These are phyloP conservation scores for Vitis vinifera DNA, from an alignment of 164 flowering plant species.

Conservation along the genomic window DNA sequence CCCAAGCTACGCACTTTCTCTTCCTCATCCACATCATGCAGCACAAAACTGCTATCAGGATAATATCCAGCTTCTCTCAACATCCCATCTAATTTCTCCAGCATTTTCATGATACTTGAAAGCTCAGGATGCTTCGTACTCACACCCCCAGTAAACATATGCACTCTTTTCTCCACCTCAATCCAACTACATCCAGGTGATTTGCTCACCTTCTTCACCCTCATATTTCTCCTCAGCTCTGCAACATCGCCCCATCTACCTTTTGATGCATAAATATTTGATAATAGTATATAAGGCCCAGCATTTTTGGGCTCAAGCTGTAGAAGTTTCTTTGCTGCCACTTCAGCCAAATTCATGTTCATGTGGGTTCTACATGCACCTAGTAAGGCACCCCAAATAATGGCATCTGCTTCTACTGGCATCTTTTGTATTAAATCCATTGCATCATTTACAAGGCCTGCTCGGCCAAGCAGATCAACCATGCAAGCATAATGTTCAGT, in stretches of 20 bases:
- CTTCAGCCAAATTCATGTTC: constrained; percentile 71
- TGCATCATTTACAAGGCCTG: constrained; percentile 62
- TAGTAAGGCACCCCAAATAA: constrained; percentile 78
- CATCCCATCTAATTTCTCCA: constrained; percentile 51
- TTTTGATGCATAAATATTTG: constrained; percentile 72
- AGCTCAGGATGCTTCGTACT: constrained; percentile 53
- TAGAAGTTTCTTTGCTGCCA: constrained; percentile 70
- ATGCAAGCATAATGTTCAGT: constrained; percentile 76
- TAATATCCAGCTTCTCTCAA: constrained; percentile 69
- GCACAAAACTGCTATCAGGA: constrained; percentile 69
- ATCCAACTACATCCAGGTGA: constrained; percentile 89
- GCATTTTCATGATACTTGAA: constrained; percentile 38
- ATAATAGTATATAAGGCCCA: constrained; percentile 64
- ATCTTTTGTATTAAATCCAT: constrained; percentile 53
- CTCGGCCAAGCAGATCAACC: constrained; percentile 85
- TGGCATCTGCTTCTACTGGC: constrained; percentile 77
- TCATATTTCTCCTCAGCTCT: constrained; percentile 54
- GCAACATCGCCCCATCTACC: constrained; percentile 67
- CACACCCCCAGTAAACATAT: constrained; percentile 73
- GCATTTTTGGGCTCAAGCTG: constrained; percentile 70
- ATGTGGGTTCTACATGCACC: constrained; percentile 72
- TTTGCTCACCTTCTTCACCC: constrained; percentile 54
- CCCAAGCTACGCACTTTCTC: constrained; percentile 63
- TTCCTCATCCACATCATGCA: constrained; percentile 88
- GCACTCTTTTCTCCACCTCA: constrained; percentile 73